Conservation (phyloP, 2,329 filamentous ascomycete species). For the Didymella pinodella region DNA sequence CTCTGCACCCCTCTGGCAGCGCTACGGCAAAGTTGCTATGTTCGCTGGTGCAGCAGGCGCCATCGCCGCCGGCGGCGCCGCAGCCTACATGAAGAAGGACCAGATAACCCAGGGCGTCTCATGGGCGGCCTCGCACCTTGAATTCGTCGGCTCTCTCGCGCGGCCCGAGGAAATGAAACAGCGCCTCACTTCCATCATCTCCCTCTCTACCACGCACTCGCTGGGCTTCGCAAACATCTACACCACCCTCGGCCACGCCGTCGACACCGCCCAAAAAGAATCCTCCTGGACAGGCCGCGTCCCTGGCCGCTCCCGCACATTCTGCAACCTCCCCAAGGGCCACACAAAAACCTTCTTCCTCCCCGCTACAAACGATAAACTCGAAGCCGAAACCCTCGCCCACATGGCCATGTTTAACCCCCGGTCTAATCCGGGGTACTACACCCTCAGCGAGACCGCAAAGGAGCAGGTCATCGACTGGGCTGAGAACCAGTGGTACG, state of each 20-base stretch:
- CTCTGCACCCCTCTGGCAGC: constrained; percentile 67
- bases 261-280: constrained; percentile 53
- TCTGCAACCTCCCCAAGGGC: constrained; percentile 71
- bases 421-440: constrained; percentile 75
- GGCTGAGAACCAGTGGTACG: constrained; percentile 71
- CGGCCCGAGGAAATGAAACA: constrained; percentile 82
- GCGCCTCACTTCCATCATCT: constrained; percentile 73
- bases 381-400: constrained; percentile 78
- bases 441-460: constrained; percentile 70
- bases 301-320: constrained; percentile 78
- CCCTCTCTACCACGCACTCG: constrained; percentile 68
- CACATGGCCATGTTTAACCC: constrained; percentile 84
- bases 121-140: constrained; percentile 89
- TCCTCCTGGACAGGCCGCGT: constrained; percentile 61
- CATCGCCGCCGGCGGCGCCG: constrained; percentile 81
- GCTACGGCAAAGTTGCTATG: constrained; percentile 86
- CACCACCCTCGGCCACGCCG: constrained; percentile 78
- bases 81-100: constrained; percentile 85
- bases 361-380: constrained; percentile 75
- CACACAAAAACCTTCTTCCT: constrained; percentile 45
- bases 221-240: constrained; percentile 89
- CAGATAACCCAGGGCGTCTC: constrained; percentile 76
- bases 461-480: constrained; percentile 71
- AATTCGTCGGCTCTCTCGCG: constrained; percentile 90
- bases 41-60: constrained; percentile 82